Percentiles rank a stretch among this genome's conserved stretches.
Evolutionary conservation across 257 asterid genomes (phyloP).

Genomic region (Voacanga thouarsii): DNA sequence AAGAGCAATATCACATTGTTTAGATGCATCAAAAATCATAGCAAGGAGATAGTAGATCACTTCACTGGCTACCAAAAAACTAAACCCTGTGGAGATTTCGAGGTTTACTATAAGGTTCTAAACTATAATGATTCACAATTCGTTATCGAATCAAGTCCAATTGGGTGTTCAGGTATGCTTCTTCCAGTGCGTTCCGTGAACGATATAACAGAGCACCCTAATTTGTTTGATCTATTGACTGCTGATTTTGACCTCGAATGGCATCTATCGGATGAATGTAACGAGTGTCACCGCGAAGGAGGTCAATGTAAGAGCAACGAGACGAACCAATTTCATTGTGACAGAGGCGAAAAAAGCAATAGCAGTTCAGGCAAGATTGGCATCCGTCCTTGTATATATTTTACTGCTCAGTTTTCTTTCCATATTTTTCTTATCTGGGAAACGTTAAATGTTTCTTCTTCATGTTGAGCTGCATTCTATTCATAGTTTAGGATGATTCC

Average conservation of each 20-base stretch:
- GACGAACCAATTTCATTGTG: not conserved
- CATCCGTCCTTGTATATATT: not conserved
- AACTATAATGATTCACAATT: too few relatives aligned
- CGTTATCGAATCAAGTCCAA: not conserved
- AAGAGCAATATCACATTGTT: conserved; percentile 24
- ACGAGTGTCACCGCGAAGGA: conserved; percentile 14
- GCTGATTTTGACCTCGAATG: conserved; percentile 19
- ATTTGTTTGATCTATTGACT: conserved; percentile 5
- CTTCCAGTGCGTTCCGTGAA: conserved; percentile 10
- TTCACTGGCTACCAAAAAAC: not conserved
- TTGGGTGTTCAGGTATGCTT: not conserved
- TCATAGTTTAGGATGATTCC: not conserved
- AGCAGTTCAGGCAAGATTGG: conserved; percentile 21
- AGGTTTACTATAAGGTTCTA: not conserved
- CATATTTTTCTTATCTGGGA: too few relatives aligned
- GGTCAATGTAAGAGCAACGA: conserved; percentile 8
- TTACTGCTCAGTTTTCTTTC: too few relatives aligned
- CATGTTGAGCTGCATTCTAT: not conserved
- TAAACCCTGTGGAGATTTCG: not conserved
- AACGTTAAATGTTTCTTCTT: not conserved
- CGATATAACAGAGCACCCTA: not conserved
- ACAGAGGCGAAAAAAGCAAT: conserved; percentile 6
- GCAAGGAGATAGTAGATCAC: not conserved
- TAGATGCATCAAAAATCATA: not conserved
- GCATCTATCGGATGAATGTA: conserved; percentile 11